Percentiles rank a stretch among this genome's conserved stretches.
Evolutionary conservation across 139 green algal species (phyloP).

Genomic region (Mychonastes homosphaera): DNA sequence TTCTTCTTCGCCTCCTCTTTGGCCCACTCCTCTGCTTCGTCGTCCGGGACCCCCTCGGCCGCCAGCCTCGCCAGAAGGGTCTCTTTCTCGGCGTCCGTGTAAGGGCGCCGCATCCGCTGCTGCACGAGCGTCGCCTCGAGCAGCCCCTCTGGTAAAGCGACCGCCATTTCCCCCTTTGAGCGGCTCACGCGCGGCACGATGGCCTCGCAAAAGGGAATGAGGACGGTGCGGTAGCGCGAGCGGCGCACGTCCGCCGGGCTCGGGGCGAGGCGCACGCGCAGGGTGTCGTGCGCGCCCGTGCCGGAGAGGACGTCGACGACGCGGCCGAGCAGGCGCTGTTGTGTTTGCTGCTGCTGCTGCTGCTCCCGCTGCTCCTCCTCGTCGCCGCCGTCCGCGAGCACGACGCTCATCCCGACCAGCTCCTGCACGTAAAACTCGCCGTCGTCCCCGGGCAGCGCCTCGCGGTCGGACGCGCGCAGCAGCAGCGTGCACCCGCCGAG

Average conservation of each 20-base stretch:
- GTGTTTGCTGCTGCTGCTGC: neutral
- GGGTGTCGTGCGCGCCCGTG: conserved; percentile 8
- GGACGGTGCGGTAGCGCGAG: conserved; percentile 12
- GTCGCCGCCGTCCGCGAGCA: neutral
- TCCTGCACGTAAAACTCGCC: conserved; percentile 19
- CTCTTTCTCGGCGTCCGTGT: no score
- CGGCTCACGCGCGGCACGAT: conserved; percentile 12
- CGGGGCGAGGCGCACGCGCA: conserved; percentile 13
- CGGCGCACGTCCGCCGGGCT: conserved; percentile 1
- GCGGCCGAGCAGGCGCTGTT: conserved; percentile 8
- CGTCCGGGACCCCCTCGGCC: no score
- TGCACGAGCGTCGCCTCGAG: no score
- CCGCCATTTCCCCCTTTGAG: neutral
- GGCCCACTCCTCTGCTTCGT: no score
- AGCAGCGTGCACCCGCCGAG: conserved; percentile 13
- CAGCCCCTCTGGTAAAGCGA: no score
- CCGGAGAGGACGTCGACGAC: conserved; percentile 17
- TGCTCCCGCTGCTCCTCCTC: neutral
- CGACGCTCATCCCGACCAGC: conserved; percentile 14
- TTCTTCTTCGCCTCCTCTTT: no score
- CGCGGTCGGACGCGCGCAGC: conserved; percentile 18
- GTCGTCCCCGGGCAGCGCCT: neutral
- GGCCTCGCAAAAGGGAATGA: conserved; percentile 11
- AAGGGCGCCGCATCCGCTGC: no score
- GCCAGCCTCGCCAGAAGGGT: no score